Base-by-base conservation (phyloP, 1,284 basidiomycete species). In the Schizophyllum amplum region DNA sequence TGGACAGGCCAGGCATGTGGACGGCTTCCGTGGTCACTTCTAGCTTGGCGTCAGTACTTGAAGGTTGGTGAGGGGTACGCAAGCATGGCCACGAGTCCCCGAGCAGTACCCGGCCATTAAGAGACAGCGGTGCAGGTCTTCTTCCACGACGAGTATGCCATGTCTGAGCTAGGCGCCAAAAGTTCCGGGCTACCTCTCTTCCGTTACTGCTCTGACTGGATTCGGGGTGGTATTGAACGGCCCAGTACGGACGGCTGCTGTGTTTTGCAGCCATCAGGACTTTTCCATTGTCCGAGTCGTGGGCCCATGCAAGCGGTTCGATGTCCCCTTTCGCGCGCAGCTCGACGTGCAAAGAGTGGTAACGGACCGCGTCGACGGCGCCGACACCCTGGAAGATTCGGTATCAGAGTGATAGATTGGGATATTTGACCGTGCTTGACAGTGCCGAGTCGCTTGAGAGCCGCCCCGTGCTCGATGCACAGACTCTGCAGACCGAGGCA, bases 161-260 rank as follows among this genome's bases (percentile, higher is more conserved):
- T 21, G 69, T 67, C 53, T 74, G 72, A 17, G 86, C 82, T 20
- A 89, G 71, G 15, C 69, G 67, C 86, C 86, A 91, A 65, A 91
- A 91, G 67, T 90, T 91, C 15, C 68, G 67, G 51, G 90, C 61
- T n/a, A 90, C 79, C 55, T 82, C 76, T 17, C 77, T 63, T 1
- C 87, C 88, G 9, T 84, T 84, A 2, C 86, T 90, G 61, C 84
- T 50, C 5, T 21, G 78, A 1, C 84, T 80, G 6, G 85, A 91
- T 71, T 96, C 95, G 1, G 95, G 96, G 69, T 98, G 96, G 66
- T 97, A 98, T 68, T 98, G 95, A 1, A 98, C 94, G 2, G 92
- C 93, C 84, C 89, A 95, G 63, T 95, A 90, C 0, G 94, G 92
- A 60, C 79, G 80, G 11, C 65, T 68, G 50, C 65, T 75, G 67